These are phyloP conservation scores for Diaporthe vexans DNA, from an alignment of 2,329 filamentous ascomycete species.

Conservation along the genomic window DNA sequence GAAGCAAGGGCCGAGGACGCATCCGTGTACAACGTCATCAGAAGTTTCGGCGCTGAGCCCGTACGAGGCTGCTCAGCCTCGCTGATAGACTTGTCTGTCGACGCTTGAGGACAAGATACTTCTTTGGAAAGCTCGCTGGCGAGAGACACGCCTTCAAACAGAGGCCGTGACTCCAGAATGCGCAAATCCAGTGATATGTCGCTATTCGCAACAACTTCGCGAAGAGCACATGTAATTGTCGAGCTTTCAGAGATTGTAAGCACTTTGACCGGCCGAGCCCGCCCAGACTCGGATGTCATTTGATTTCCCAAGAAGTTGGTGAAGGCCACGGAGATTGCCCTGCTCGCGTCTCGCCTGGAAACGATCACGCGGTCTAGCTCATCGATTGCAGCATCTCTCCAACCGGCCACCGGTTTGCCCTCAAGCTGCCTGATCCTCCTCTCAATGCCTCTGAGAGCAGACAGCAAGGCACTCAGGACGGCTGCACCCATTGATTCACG, in stretches of 20 bases:
- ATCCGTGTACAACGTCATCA: slow-evolving; percentile 70
- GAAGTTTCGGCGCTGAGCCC: slow-evolving; percentile 45
- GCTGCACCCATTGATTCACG: slow-evolving; percentile 76
- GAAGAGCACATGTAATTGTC: slow-evolving; percentile 67
- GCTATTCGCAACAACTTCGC: slow-evolving; percentile 54
- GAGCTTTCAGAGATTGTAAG: slow-evolving; percentile 75
- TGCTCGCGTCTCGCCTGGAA: slow-evolving; percentile 45
- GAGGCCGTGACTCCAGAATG: slow-evolving; percentile 76
- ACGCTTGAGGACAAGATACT: slow-evolving; percentile 45
- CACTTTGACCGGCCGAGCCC: slow-evolving; percentile 57
- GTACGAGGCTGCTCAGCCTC: slow-evolving; percentile 28
- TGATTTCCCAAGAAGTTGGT: slow-evolving; percentile 52
- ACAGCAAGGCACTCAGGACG: slow-evolving; percentile 65
- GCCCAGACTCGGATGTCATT: slow-evolving; percentile 47
- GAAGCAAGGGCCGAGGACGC: slow-evolving; percentile 70
- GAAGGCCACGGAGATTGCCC: slow-evolving; percentile 50
- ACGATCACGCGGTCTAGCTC: slow-evolving; percentile 44
- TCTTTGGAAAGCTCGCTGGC: slow-evolving; percentile 58
- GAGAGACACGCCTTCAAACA: slow-evolving; percentile 74
- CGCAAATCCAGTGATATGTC: slow-evolving; percentile 64
- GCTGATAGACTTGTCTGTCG: slow-evolving; percentile 42
- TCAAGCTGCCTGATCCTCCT: slow-evolving; percentile 47
- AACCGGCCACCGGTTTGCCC: slow-evolving; percentile 37
- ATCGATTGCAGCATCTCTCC: slow-evolving; percentile 40
- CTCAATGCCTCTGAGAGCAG: slow-evolving; percentile 59